Base-by-base conservation (phyloP, 306 rosid species). In the Pterocarpus macrocarpus region DNA sequence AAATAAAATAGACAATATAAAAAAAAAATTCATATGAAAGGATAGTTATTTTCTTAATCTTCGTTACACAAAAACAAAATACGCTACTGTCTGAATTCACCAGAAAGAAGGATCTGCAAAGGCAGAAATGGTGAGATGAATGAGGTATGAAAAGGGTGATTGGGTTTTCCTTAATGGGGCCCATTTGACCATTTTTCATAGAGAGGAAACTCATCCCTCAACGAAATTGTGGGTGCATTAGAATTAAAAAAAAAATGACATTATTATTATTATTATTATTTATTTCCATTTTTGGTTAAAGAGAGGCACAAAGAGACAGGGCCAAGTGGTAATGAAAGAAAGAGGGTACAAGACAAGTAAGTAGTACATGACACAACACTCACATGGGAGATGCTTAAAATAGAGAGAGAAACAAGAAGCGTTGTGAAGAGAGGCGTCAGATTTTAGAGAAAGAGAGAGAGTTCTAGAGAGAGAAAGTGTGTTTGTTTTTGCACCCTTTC, bases 301-400 rank as follows among this genome's bases (percentile, higher is more conserved):
- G 28, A 22, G 28, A 50, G n/a, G 41, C 86, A 59, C 68, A 85
- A 88, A 70, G 16, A 43, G 91, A 86, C 90, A 85, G 65, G 71
- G 69, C 28, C 43, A 68, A 87, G 88, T 83, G 80, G 87, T 47
- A 32, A 68, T 75, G 82, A 56, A 43, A 43, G 47, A 43, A 68
- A 58, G 73, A 55, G 77, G 59, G 71, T 71, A 35, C 58, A 71
- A 36, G 22, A 35, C 45, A 44, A 45, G 56, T 30, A 17, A 79
- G 33, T 44, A 35, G 64, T 69, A 39, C 73, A 80, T 71, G 81
- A 69, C 80, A 72, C 65, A 65, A 30, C 57, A 35, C 81, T 85
- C 91, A 88, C 88, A 89, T 87, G 91, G 84, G 81, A 71, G 85
- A 49, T 71, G 81, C 64, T 49, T 59, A 5, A 44, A 1, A 45